Percentiles rank a stretch among this genome's conserved stretches.
phyloP scores from a whole-genome alignment of 2,329 filamentous ascomycete species.

The Cyphellophora attinorum region DNA sequence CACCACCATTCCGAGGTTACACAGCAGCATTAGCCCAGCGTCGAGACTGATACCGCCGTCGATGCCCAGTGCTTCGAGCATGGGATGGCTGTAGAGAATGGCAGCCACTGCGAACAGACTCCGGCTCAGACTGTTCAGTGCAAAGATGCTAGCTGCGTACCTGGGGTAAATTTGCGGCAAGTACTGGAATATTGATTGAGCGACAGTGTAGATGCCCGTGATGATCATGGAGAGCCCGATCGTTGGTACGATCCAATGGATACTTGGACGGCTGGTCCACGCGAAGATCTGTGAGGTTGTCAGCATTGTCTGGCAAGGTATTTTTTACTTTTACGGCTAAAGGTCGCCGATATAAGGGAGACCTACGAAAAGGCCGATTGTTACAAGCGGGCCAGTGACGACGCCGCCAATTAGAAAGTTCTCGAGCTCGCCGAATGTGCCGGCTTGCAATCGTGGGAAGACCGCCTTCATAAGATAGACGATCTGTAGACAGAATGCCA shows the following conservation, averaged over 20 bases:
- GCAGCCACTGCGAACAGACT: constrained; percentile 21
- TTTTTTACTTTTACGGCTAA: too few relatives aligned
- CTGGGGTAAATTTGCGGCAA: constrained; percentile 25
- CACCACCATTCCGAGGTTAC: neutral
- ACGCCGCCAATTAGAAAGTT: neutral
- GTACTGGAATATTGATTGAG: constrained; percentile 19
- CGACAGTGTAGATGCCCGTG: neutral
- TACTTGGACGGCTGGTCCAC: neutral
- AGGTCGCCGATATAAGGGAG: too few relatives aligned
- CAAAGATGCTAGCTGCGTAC: constrained; percentile 26
- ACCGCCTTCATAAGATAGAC: constrained; percentile 12
- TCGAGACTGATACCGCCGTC: constrained; percentile 20
- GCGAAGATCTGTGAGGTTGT: too few relatives aligned
- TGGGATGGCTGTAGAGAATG: constrained; percentile 22
- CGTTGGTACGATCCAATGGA: neutral
- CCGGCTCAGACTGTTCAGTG: constrained; percentile 22
- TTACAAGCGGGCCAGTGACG: neutral
- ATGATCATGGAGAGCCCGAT: neutral
- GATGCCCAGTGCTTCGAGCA: constrained; percentile 22
- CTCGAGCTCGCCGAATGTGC: neutral
- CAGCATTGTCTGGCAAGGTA: too few relatives aligned
- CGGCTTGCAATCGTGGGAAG: constrained; percentile 13
- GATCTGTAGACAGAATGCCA: constrained; percentile 27
- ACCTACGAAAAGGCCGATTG: constrained; percentile 24
- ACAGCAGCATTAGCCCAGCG: constrained; percentile 23